Evolutionary conservation across 2,329 filamentous ascomycete genomes (phyloP), one percentile per base, ranked within the genome.

Genomic region (Calonectria ilicicola): DNA sequence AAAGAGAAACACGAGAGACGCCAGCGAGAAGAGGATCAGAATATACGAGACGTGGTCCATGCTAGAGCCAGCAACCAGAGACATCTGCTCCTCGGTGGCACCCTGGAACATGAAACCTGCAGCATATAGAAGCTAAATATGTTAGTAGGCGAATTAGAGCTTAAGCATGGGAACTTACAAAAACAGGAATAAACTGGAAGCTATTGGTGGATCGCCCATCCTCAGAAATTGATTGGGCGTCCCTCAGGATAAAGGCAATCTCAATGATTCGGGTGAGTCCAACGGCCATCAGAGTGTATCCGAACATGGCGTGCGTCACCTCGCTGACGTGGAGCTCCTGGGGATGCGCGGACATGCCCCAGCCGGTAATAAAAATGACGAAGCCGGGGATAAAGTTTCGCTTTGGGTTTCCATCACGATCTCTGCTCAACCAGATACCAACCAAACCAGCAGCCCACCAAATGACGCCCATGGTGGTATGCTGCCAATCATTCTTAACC

Each of bases 381-480:
- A 98, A 94, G 15, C 92, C 96, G 0, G 97, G 97, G 67, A 99
- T 92, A 73, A 99, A 91, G 85, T 99, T 99, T 77, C 97, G 91
- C 88, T 96, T 95, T 10, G 97, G 96, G 49, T 91, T 89, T 65
- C 97, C 96, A 75, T 96, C 92, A 69, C 95, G 91, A 81, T 93
- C 95, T 74, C 91, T 91, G 82, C 95, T 98, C 46, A 99, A 88
- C 97, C 96, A 99, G 65, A 99, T 90, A 49, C 97, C 97, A 14
- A 96, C 90, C 35, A 99, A 86, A 27, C 97, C 97, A 9, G 97
- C 96, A 79, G 92, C 94, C 96, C 96, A 99, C 97, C 97, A 99
- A 65, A 99, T 92, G 74, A 99, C 91, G n/a, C 97, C 97, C 96
- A 99, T 98, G n/a, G 94, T 95, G 0, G 97, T 99, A 84, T 99